These are phyloP conservation scores for Tetrahymena elliotti DNA, from an alignment of 73 alveolate genomes.

Conservation along the genomic window DNA sequence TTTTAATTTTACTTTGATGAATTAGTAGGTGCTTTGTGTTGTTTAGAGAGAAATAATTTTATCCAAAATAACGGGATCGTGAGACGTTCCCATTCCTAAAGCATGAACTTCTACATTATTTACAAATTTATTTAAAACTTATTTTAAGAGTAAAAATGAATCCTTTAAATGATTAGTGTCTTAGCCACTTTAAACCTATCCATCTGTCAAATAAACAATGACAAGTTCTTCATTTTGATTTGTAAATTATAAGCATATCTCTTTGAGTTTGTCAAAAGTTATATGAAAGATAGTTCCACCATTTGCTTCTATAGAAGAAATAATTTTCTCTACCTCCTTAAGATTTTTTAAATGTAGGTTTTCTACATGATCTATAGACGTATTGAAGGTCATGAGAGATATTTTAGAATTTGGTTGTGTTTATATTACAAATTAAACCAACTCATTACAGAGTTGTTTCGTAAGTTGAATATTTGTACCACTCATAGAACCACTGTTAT, in stretches of 20 bases:
- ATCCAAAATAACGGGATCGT: background rate
- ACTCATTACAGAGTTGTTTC: background rate
- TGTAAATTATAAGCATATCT: background rate
- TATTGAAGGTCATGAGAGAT: background rate
- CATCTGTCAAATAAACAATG: background rate
- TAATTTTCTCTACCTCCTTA: background rate
- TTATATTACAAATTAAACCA: background rate
- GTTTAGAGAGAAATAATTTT: background rate
- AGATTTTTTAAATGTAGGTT: background rate
- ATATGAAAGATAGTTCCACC: background rate
- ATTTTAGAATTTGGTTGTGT: background rate
- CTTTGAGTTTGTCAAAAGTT: background rate
- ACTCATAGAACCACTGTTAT: background rate
- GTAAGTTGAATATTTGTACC: background rate
- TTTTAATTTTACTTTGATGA: background rate
- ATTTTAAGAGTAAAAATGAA: background rate
- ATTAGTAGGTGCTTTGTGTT: background rate
- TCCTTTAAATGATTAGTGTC: background rate
- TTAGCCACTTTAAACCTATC: background rate
- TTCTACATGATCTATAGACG: background rate
- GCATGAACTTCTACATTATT: background rate
- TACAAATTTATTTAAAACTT: background rate
- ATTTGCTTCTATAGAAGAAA: background rate
- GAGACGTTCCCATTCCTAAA: background rate
- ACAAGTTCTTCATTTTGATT: background rate